Percentiles rank a stretch among this genome's conserved stretches.
phyloP scores from a whole-genome alignment of 495 filamentous ascomycete genomes.

The Penicillium maclennaniae region DNA sequence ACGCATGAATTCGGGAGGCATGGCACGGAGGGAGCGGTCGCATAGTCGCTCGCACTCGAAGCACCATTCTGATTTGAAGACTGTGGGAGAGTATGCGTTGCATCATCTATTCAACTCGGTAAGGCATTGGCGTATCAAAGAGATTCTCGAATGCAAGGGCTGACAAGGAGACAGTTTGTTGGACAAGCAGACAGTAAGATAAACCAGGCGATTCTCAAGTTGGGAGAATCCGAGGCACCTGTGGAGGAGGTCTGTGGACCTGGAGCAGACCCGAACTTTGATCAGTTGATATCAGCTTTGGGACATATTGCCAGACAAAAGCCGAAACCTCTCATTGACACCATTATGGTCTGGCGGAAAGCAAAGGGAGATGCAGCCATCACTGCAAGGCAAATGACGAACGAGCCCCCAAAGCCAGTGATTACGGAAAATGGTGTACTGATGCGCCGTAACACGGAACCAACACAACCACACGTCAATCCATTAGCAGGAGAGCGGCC shows the following conservation, averaged over 20 bases:
- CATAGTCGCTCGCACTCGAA: conserved; percentile 84
- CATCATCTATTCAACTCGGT: conserved; percentile 94
- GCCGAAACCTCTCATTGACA: conserved; percentile 92
- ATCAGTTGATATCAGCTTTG: conserved; percentile 88
- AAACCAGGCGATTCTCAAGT: conserved; percentile 70
- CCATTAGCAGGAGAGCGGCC: conserved; percentile 23
- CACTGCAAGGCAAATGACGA: conserved; percentile 55
- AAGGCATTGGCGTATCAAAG: conserved; percentile 24
- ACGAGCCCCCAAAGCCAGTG: conserved; percentile 39
- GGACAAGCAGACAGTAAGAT: conserved; percentile 92
- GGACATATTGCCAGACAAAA: conserved; percentile 92
- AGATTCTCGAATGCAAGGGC: conserved; percentile 1
- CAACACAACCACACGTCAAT: conserved; percentile 34
- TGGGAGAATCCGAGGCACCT: conserved; percentile 69
- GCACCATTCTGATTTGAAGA: conserved; percentile 72
- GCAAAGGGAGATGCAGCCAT: conserved; percentile 84
- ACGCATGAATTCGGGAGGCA: conserved; percentile 53
- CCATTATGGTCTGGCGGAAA: conserved; percentile 96
- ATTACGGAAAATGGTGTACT: conserved; percentile 36
- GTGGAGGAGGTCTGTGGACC: conserved; percentile 88
- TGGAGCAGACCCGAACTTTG: conserved; percentile 84
- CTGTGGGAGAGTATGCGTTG: conserved; percentile 91
- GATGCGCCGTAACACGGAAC: conserved; percentile 54
- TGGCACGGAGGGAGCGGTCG: conserved; percentile 62
- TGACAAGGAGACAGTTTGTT: conserved; percentile 43